Base-by-base conservation (phyloP, 257 asterid species). In the Solanum bukasovii region DNA sequence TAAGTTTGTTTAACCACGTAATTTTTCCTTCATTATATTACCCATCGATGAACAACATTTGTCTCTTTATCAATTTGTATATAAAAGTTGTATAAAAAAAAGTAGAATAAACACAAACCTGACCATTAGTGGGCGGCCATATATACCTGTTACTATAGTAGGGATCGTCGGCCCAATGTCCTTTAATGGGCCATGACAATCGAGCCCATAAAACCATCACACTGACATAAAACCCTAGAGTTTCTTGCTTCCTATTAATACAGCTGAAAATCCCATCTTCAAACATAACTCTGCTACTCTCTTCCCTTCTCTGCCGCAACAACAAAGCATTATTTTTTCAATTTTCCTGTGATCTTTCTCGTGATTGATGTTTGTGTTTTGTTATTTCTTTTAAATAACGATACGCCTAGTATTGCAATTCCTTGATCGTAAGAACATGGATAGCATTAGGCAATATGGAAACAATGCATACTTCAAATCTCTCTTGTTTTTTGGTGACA, bases 371-470 rank as follows among this genome's bases (percentile, higher is more conserved):
- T 52, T 52, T 56, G 65, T 56, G 12, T 7, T 6, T 18, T 20
- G 25, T 27, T 40, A 0, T 8, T 25, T 4, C 13, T 23, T n/a
- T 27, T 5, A 63, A 20, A 29, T 21, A 3, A n/a, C 9, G 0
- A 3, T 10, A 75, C 11, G 93, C 93, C 94, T 92, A 86, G 92
- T 89, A 90, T 91, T 91, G 93, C 93, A 93, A 92, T 91, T 93
- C 92, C 71, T 90, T 85, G 90, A 83, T 90, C 74, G 21, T 33
- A 67, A 84, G 89, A 73, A 88, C 90, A 70, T 84, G 90, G 92
- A 90, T 92, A 93, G 91, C 93, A 85, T 91, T 90, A 91, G 94
- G 94, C 95, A 5, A 93, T 34, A 90, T 21, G 87, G 68, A 85
- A 87, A n/a, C 52, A 56, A n/a, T 77, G 27, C 84, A 67, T 87